phyloP scores from a whole-genome alignment of 2,329 filamentous ascomycete species.

The Hansfordia pulvinata region DNA sequence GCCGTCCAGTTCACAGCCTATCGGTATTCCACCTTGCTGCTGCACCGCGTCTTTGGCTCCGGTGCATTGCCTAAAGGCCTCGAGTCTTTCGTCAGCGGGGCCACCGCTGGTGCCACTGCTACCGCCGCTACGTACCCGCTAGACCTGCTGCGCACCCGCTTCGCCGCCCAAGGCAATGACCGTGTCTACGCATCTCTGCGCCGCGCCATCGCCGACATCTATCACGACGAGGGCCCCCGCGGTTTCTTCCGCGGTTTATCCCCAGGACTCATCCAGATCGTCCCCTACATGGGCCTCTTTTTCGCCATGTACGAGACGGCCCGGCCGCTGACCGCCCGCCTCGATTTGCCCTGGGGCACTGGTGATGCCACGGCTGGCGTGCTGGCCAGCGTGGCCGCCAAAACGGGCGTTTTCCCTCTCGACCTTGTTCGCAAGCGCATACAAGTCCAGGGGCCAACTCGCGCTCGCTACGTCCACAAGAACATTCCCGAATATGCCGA shows the following conservation, averaged over 20 bases:
- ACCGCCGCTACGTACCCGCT: slow-evolving; percentile 83
- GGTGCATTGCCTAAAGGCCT: slow-evolving; percentile 45
- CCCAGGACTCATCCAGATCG: slow-evolving; percentile 73
- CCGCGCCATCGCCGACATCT: slow-evolving; percentile 59
- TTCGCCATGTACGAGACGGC: slow-evolving; percentile 80
- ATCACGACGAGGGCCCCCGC: slow-evolving; percentile 53
- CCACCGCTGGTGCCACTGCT: slow-evolving; percentile 66
- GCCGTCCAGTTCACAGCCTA: slow-evolving; percentile 85
- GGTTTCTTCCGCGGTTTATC: slow-evolving; percentile 85
- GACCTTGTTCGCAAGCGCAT: slow-evolving; percentile 87
- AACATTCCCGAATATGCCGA: slow-evolving; percentile 76
- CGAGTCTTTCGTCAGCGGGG: slow-evolving; percentile 75
- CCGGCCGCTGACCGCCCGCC: slow-evolving; percentile 39
- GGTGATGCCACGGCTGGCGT: slow-evolving; percentile 77
- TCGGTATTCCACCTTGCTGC: slow-evolving; percentile 54
- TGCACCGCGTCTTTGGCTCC: slow-evolving; percentile 37
- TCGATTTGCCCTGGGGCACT: slow-evolving; percentile 55
- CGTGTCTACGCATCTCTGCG: slow-evolving; percentile 65
- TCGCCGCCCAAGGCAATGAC: slow-evolving; percentile 81
- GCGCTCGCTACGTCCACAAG: slow-evolving; percentile 63
- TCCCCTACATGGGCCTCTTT: slow-evolving; percentile 95
- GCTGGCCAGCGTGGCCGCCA: slow-evolving; percentile 65
- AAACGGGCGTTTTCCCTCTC: slow-evolving; percentile 83
- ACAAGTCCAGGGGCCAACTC: slow-evolving; percentile 87
- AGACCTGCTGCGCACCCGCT: slow-evolving; percentile 83